Evolutionary conservation across 2,329 filamentous ascomycete species (phyloP).

Genomic region (Thielaviopsis euricoi): DNA sequence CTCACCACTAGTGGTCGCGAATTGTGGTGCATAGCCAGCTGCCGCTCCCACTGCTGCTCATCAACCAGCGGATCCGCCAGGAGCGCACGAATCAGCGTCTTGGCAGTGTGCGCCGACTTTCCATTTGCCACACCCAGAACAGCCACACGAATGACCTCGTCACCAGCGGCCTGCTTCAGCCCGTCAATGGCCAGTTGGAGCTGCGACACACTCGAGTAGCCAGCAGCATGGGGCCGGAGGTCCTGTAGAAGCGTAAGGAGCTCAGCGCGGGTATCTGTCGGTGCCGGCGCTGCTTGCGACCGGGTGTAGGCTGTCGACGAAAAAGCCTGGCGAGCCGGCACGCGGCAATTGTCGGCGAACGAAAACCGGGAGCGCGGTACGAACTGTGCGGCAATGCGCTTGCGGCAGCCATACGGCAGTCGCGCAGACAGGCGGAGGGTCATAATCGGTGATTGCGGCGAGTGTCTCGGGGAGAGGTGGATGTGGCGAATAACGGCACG

Average conservation of each 20-base stretch:
- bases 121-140: conserved; percentile 32
- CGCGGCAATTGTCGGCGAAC: background rate
- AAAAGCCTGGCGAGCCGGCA: background rate
- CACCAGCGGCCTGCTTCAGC: conserved; percentile 36
- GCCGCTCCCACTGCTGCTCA: conserved; percentile 49
- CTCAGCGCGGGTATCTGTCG: conserved; percentile 28
- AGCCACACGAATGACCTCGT: conserved; percentile 42
- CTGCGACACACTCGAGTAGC: conserved; percentile 49
- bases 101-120: conserved; percentile 30
- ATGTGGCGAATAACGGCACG: background rate
- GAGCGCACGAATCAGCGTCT: conserved; percentile 49
- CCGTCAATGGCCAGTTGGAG: conserved; percentile 56
- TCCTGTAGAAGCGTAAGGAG: conserved; percentile 42
- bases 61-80: conserved; percentile 52
- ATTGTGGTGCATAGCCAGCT: conserved; percentile 36
- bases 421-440: background rate
- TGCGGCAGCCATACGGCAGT: conserved; percentile 4
- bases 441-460: background rate
- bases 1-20: conserved; percentile 47
- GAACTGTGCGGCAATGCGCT: background rate
- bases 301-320: background rate
- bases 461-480: background rate
- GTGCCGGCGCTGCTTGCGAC: conserved; percentile 15
- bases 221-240: conserved; percentile 43
- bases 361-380: background rate